Conservation (phyloP, 179 eudicot species). For the Beta lomatogona region DNA sequence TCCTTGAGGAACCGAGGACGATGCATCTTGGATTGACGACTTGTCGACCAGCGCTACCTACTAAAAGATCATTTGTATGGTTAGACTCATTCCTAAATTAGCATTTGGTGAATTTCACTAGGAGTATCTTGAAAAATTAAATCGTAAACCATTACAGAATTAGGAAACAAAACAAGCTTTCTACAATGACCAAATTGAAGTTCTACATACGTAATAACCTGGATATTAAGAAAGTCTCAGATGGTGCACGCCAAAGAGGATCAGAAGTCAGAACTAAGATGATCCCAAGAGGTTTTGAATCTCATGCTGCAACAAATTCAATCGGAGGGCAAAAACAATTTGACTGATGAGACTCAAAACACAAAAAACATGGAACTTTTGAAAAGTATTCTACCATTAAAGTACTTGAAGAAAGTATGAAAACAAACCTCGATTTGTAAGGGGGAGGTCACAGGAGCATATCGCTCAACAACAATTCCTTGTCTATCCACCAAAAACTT, state of each 20-base stretch:
- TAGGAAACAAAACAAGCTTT: too few species aligned
- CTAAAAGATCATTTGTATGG: too few species aligned
- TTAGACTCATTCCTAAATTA: too few species aligned
- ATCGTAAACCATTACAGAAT: too few species aligned
- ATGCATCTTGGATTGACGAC: too few species aligned
- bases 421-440: constrained; percentile 59
- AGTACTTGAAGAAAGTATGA: neutral
- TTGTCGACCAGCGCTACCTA: too few species aligned
- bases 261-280: too few species aligned
- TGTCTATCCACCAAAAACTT: constrained; percentile 72
- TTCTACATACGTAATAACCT: neutral
- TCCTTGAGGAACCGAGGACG: too few species aligned
- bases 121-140: too few species aligned
- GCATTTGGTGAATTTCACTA: too few species aligned
- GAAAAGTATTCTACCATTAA: neutral
- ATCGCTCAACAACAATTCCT: constrained; percentile 66
- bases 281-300: constrained; percentile 50
- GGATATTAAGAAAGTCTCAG: neutral
- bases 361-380: neutral
- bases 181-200: neutral
- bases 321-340: neutral
- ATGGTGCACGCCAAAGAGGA: too few species aligned
- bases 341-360: neutral
- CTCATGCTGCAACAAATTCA: constrained; percentile 44
- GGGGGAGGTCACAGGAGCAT: constrained; percentile 67